Evolutionary conservation across 495 filamentous ascomycete species (phyloP), one percentile per base, ranked within the genome.

Genomic region (Echria macrotheca): DNA sequence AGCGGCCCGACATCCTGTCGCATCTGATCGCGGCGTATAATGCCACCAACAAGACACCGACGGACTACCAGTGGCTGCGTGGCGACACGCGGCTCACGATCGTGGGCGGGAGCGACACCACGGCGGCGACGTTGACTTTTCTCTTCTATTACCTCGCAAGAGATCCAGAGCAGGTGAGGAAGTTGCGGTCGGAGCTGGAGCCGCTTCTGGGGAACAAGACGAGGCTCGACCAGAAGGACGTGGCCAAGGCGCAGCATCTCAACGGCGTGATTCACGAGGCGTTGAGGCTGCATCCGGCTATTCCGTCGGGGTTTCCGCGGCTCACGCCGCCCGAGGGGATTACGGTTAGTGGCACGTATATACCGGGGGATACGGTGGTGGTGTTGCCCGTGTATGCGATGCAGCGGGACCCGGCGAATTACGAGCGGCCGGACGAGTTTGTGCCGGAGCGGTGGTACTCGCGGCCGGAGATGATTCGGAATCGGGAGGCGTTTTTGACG

Each of bases 381-480:
- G 8, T 7, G 35, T 7, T n/a, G 35, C 35, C 35, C 8, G 8
- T 11, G 35, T 37, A 37, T 9, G 35, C 35, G n/a, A 37, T 37
- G n/a, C 12, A 32, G 14, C 25, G 18, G 14, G 26, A 32, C 43
- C 7, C 26, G n/a, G 43, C 25, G 8, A 49, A 11, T 11, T 75
- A 70, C 37, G 49, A 23, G 10, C 29, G 59, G 3, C 63, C 70
- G 1, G 28, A 68, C 10, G 55, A 63, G 12, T 76, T 76, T 40
- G 50, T 67, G 12, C 69, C 72, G 0, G 69, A 76, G 41, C 55
- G 72, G 1, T 77, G 69, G 68, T 67, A 59, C 14, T 54, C 58
- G n/a, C n/a, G 52, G 7, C 68, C 64, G 0, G 62, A 71, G 7
- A 50, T 74, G 0, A 42, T 72, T n/a, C 66, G 56, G 15, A 59